phyloP scores from a whole-genome alignment of 495 filamentous ascomycete species.

The Aspergillus homomorphus region DNA sequence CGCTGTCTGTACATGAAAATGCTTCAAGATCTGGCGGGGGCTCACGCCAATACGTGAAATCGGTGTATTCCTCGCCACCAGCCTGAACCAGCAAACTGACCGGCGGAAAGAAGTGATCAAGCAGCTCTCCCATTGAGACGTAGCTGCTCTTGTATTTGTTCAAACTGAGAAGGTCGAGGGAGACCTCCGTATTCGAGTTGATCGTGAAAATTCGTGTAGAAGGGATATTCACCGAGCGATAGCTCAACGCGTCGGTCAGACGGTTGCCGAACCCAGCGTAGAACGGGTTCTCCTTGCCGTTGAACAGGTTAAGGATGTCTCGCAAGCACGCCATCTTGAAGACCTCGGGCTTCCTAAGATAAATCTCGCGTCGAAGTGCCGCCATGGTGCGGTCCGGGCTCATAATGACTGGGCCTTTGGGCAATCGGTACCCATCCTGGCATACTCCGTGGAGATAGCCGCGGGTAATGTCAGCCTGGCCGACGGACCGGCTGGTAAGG shows the following conservation, averaged over 20 bases:
- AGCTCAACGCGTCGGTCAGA: slow-evolving; percentile 92
- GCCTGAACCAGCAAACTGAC: slow-evolving; percentile 70
- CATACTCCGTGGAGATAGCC: slow-evolving; percentile 86
- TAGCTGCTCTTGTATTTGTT: slow-evolving; percentile 97
- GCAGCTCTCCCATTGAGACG: slow-evolving; percentile 89
- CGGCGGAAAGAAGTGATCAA: slow-evolving; percentile 96
- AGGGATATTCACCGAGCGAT: slow-evolving; percentile 92
- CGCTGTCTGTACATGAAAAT: slow-evolving; percentile 73
- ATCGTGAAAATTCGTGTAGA: slow-evolving; percentile 96
- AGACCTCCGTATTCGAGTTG: slow-evolving; percentile 96
- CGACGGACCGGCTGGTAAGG: slow-evolving; percentile 88
- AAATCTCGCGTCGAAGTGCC: slow-evolving; percentile 90
- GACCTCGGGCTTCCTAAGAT: slow-evolving; percentile 92
- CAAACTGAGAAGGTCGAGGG: slow-evolving; percentile 82
- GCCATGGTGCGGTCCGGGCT: slow-evolving; percentile 95
- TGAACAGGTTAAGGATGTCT: slow-evolving; percentile 87
- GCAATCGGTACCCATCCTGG: slow-evolving; percentile 83
- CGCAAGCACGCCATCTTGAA: slow-evolving; percentile 99
- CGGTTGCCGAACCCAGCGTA: slow-evolving; percentile 97
- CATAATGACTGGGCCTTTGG: slow-evolving; percentile 88
- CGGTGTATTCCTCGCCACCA: slow-evolving; percentile 81
- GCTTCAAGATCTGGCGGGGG: slow-evolving; percentile 69
- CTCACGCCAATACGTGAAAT: slow-evolving; percentile 87
- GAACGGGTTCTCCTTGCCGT: slow-evolving; percentile 76
- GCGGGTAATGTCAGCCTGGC: slow-evolving; percentile 87